Evolutionary conservation across 2,329 filamentous ascomycete genomes (phyloP), one percentile per base, ranked within the genome.

Genomic region (Fusarium heterosporum): DNA sequence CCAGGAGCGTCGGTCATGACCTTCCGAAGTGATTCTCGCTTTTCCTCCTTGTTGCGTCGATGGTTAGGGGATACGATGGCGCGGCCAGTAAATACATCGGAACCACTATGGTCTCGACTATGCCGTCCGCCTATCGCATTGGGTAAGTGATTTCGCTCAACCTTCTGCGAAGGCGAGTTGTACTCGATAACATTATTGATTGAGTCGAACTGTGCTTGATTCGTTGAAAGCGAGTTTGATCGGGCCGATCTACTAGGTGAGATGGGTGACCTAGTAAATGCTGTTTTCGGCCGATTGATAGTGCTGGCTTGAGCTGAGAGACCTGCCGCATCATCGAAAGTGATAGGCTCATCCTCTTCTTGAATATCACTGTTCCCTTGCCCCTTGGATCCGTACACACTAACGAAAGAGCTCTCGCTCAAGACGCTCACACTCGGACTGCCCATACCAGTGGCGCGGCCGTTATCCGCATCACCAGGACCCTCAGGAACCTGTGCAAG

Each of bases 361-460:
- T 58, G 57, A 4, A 72, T 60, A 6, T 69, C 68, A 12, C 69
- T 68, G 28, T 68, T 70, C 11, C 74, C 73, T 3, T 68, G 53
- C 9, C 63, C 70, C 62, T 82, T 83, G 25, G 80, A 76, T 4
- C 88, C 88, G 55, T 91, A 91, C 0, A 91, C 80, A 68, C 88
- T 90, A 22, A 85, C 69, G 69, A 91, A 90, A 0, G 88, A 90
- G 73, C 88, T 90, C 74, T 90, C 88, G 66, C 88, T 90, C 63
- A 91, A 76, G 13, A 90, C 80, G 66, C 89, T 90, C 48, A 90
- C 76, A 32, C 83, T 85, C 5, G 89, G 88, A 66, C 88, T 91
- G 28, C 79, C 80, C 59, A 86, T 71, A 41, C 79, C 80, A 28
- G 73, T 78, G 74, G 25, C 55, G 6, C 58, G 68, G 41, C 61